These are phyloP conservation scores for Ogataea glucozyma DNA, from an alignment of 805 yeast genomes.

Conservation along the genomic window DNA sequence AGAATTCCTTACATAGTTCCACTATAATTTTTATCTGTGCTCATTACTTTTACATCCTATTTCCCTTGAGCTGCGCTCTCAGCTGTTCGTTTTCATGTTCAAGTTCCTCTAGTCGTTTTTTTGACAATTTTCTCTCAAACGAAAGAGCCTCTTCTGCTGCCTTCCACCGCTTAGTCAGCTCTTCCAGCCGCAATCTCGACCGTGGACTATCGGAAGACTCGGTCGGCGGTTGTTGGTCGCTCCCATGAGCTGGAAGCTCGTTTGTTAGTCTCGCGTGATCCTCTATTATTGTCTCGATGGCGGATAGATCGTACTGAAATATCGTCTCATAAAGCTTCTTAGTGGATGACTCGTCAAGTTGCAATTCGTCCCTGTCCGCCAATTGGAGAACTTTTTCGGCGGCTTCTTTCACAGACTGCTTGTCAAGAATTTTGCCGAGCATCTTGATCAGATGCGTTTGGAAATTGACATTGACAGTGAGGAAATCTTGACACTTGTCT, in stretches of 20 bases:
- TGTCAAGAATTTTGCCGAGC: constrained; percentile 57
- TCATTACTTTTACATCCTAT: not conserved
- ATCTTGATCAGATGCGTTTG: constrained; percentile 51
- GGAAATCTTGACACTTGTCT: constrained; percentile 15
- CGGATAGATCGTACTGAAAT: constrained; percentile 55
- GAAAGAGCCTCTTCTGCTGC: constrained; percentile 70
- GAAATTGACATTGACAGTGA: constrained; percentile 41
- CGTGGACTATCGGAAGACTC: constrained; percentile 32
- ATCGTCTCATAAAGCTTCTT: constrained; percentile 37
- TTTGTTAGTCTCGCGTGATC: constrained; percentile 45
- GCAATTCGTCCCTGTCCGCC: constrained; percentile 32
- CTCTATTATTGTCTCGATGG: constrained; percentile 56
- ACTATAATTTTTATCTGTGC: not conserved
- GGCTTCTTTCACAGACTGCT: constrained; percentile 60
- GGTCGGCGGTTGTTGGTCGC: not conserved
- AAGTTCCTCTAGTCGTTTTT: constrained; percentile 49
- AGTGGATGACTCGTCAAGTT: constrained; percentile 28
- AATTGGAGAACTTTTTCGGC: constrained; percentile 47
- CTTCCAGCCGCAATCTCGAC: constrained; percentile 51
- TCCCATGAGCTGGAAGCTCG: constrained; percentile 4
- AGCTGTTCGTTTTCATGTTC: constrained; percentile 55
- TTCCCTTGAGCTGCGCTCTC: constrained; percentile 7
- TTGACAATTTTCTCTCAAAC: constrained; percentile 59
- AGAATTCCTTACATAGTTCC: too few species aligned
- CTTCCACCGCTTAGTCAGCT: constrained; percentile 64